Percentiles rank a stretch among this genome's conserved stretches.
phyloP scores from a whole-genome alignment of 2,329 filamentous ascomycete genomes.

The Ophiocordyceps australis region DNA sequence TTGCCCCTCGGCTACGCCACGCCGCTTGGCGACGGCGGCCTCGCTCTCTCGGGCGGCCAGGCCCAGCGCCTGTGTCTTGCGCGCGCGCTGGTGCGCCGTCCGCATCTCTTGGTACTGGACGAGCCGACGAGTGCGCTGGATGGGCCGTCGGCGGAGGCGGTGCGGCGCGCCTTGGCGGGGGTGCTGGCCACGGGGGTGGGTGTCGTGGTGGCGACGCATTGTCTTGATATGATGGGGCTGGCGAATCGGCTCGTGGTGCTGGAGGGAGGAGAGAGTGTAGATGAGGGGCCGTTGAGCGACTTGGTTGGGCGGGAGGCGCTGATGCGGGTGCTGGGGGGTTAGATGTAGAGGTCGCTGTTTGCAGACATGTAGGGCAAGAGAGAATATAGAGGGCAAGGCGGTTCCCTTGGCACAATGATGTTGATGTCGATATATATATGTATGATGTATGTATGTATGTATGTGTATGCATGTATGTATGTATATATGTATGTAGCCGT shows the following conservation, averaged over 20 bases:
- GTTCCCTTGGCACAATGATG: no score
- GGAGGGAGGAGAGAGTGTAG: constrained; percentile 45
- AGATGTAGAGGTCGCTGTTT: no score
- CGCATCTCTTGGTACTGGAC: constrained; percentile 62
- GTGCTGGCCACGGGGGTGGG: constrained; percentile 38
- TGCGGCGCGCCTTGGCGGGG: constrained; percentile 41
- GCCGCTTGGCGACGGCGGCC: constrained; percentile 56
- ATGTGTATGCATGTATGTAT: no score
- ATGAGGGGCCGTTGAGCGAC: constrained; percentile 47
- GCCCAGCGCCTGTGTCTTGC: constrained; percentile 69
- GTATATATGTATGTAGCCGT: no score
- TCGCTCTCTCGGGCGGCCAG: constrained; percentile 62
- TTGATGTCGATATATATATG: no score
- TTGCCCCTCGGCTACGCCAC: constrained; percentile 46
- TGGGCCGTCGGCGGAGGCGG: constrained; percentile 40
- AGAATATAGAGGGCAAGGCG: no score
- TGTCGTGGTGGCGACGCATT: constrained; percentile 70
- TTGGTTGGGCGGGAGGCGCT: no score
- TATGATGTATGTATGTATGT: no score
- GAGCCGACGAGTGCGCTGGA: constrained; percentile 78
- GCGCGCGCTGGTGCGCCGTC: constrained; percentile 53
- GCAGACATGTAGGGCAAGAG: no score
- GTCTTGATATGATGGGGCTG: constrained; percentile 68
- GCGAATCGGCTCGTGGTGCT: constrained; percentile 58
- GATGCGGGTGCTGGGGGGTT: no score